Evolutionary conservation across 2,329 filamentous ascomycete species (phyloP).

Genomic region (Aspergillus ustus): DNA sequence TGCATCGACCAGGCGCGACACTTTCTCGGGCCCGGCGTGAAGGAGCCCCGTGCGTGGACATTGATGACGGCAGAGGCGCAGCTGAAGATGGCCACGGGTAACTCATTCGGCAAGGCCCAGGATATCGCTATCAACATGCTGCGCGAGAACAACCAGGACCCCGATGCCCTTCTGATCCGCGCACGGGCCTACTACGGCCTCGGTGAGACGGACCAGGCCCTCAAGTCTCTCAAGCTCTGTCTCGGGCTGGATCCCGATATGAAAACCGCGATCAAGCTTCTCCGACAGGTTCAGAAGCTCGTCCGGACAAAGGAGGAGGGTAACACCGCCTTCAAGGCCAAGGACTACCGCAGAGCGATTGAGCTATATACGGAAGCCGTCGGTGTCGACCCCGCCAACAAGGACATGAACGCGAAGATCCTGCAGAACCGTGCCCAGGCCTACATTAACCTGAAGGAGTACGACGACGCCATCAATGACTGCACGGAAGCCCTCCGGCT

Average conservation of each 20-base stretch:
- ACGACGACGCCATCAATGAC: constrained; percentile 78
- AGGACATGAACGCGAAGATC: constrained; percentile 91
- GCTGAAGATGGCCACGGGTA: constrained; percentile 87
- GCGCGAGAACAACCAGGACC: constrained; percentile 85
- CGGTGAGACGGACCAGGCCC: constrained; percentile 92
- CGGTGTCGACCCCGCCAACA: constrained; percentile 83
- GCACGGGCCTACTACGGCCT: constrained; percentile 86
- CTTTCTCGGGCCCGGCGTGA: constrained; percentile 73
- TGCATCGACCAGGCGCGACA: constrained; percentile 89
- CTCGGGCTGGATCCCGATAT: constrained; percentile 90
- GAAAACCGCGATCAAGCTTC: constrained; percentile 82
- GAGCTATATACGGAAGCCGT: constrained; percentile 84
- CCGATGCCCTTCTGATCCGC: constrained; percentile 87
- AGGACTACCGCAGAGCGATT: constrained; percentile 77
- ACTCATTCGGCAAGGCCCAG: constrained; percentile 87
- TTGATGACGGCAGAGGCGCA: constrained; percentile 90
- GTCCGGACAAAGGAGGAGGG: constrained; percentile 94
- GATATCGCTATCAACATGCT: constrained; percentile 89
- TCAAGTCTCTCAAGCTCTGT: constrained; percentile 89
- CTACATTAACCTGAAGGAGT: constrained; percentile 78
- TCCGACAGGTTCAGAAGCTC: constrained; percentile 88
- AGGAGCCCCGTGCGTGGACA: constrained; percentile 89
- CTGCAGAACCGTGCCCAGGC: constrained; percentile 91
- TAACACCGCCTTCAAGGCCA: constrained; percentile 86
- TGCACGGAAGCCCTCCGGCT: constrained; percentile 82